A percentile compares a stretch with the other conserved stretches of the same genome.
These are phyloP conservation scores for Ustilaginoidea virens DNA, from an alignment of 2,329 filamentous ascomycete genomes.

Conservation along the genomic window DNA sequence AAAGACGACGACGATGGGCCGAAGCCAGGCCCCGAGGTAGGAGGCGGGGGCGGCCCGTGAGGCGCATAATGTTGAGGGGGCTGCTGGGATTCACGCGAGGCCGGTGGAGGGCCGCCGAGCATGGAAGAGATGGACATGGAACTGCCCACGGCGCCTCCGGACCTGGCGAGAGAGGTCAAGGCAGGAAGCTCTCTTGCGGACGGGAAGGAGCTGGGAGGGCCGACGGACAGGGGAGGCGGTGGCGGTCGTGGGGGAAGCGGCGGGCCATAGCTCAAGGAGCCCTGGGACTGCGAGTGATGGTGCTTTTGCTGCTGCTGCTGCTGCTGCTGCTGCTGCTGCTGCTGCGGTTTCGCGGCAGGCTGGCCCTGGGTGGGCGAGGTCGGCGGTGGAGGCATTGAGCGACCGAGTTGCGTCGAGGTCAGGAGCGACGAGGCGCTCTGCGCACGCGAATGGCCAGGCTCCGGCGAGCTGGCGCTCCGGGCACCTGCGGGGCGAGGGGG, in stretches of 20 bases:
- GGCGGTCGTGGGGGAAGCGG: constrained; percentile 30
- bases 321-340: constrained; percentile 7
- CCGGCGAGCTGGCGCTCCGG: constrained; percentile 14
- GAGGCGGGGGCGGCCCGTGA: constrained; percentile 21
- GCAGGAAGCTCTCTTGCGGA: constrained; percentile 37
- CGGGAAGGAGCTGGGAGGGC: constrained; percentile 28
- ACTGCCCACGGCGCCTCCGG: constrained; percentile 29
- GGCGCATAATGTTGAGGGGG: constrained; percentile 26
- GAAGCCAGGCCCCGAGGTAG: constrained; percentile 26
- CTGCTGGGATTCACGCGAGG: constrained; percentile 25
- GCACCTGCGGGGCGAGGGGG: constrained; percentile 22
- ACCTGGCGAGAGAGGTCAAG: constrained; percentile 31
- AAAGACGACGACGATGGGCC: constrained; percentile 30
- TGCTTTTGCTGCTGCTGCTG: constrained; percentile 12
- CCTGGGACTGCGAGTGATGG: constrained; percentile 16
- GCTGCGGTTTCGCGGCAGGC: constrained; percentile 2
- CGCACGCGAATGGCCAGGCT: constrained; percentile 24
- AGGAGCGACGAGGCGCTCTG: constrained; percentile 29
- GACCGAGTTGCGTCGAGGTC: constrained; percentile 19
- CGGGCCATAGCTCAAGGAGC: constrained; percentile 24
- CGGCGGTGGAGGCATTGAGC: constrained; percentile 28
- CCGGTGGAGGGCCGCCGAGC: constrained; percentile 34
- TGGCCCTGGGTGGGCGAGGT: constrained; percentile 23
- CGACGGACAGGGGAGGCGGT: constrained; percentile 25
- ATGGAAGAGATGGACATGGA: constrained; percentile 49